phyloP scores from a whole-genome alignment of 768 basidiomycete species.

The Atractiella rhizophila region DNA sequence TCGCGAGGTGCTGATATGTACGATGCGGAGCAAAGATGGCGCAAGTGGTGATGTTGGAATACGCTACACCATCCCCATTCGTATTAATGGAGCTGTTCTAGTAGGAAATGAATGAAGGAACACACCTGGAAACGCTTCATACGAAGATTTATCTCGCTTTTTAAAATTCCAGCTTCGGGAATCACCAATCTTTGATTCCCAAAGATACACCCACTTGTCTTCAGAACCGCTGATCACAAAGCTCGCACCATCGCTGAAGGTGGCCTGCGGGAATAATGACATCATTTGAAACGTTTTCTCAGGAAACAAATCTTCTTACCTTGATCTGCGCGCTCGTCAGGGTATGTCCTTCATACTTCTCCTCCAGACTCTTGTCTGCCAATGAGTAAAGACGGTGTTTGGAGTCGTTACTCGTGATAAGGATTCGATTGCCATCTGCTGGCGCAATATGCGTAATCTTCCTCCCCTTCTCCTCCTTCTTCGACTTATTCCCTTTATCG shows the following conservation, averaged over 20 bases:
- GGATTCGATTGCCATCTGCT: constrained; percentile 11
- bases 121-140: not conserved
- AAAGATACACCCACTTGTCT: constrained; percentile 8
- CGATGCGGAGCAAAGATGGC: constrained; percentile 14
- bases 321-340: constrained; percentile 12
- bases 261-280: not conserved
- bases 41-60: constrained; percentile 14
- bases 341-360: constrained; percentile 16
- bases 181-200: constrained; percentile 5
- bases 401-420: constrained; percentile 18
- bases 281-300: not conserved
- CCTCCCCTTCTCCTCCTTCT: constrained; percentile 16
- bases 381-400: constrained; percentile 15
- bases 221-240: constrained; percentile 16
- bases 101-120: not conserved
- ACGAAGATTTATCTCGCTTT: not conserved
- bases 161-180: not conserved
- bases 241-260: constrained; percentile 14
- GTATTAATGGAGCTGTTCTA: not conserved
- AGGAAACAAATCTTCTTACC: not conserved
- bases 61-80: not conserved
- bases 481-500: no score
- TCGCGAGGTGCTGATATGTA: constrained; percentile 9
- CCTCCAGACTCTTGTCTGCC: constrained; percentile 10
- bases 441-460: constrained; percentile 16